A percentile compares a stretch with the other conserved stretches of the same genome.
Conservation (phyloP, 768 basidiomycete genomes). For the Kwoniella sp. region DNA sequence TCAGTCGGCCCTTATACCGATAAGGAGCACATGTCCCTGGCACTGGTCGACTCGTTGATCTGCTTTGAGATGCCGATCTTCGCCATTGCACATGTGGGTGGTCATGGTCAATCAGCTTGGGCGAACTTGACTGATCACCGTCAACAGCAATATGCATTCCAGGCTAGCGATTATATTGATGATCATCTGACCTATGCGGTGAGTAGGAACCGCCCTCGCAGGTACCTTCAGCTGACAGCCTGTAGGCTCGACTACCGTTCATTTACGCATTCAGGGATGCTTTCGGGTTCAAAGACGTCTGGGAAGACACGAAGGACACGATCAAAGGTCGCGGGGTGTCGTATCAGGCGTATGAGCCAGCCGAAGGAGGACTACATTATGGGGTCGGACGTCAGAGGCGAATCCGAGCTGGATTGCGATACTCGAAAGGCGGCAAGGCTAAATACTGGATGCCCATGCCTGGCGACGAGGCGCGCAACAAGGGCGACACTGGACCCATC, state of each 20-base stretch:
- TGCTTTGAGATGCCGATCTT: slow-evolving; percentile 98
- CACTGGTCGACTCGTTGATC: slow-evolving; percentile 82
- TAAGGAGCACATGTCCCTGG: slow-evolving; percentile 80
- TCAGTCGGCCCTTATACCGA: slow-evolving; percentile 79
- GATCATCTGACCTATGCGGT: slow-evolving; percentile 63
- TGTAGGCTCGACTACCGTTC: slow-evolving; percentile 69
- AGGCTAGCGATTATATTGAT: slow-evolving; percentile 79
- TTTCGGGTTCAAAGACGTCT: slow-evolving; percentile 77
- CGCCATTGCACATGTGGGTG: slow-evolving; percentile 76
- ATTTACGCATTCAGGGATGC: slow-evolving; percentile 82
- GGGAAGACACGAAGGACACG: slow-evolving; percentile 77
- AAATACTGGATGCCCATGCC: slow-evolving; percentile 95
- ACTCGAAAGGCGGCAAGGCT: slow-evolving; percentile 77
- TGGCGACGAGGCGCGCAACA: slow-evolving; percentile 43
- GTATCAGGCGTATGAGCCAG: slow-evolving; percentile 94
- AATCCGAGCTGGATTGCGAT: slow-evolving; percentile 86
- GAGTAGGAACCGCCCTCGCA: slow-evolving; percentile 3
- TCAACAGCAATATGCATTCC: slow-evolving; percentile 69
- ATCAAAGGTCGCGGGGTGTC: slow-evolving; percentile 85
- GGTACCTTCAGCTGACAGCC: neutral
- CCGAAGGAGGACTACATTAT: slow-evolving; percentile 86
- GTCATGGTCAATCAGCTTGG: neutral
- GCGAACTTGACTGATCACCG: neutral
- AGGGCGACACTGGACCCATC: slow-evolving; percentile 48
- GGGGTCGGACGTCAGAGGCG: slow-evolving; percentile 79